A percentile compares a stretch with the other conserved stretches of the same genome.
Evolutionary conservation across 2,329 filamentous ascomycete genomes (phyloP).

Genomic region (Hypoxylon sp.): DNA sequence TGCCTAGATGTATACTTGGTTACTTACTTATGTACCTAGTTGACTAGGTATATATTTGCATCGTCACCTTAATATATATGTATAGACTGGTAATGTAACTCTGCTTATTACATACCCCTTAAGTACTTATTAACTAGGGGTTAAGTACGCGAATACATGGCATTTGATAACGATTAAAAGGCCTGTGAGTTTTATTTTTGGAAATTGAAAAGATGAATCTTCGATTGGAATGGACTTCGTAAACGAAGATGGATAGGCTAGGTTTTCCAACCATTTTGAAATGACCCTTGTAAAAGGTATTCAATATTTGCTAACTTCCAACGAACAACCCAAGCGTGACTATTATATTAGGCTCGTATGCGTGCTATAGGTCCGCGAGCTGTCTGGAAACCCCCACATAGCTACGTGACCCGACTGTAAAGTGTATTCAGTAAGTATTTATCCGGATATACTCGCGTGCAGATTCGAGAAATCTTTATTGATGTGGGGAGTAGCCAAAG

Average conservation of each 20-base stretch:
- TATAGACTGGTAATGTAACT: constrained; percentile 18
- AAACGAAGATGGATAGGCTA: constrained; percentile 10
- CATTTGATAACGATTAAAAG: background rate
- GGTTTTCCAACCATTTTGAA: constrained; percentile 2
- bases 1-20: background rate
- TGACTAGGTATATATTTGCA: background rate
- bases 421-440: constrained; percentile 27
- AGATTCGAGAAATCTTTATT: constrained; percentile 19
- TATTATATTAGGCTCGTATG: constrained; percentile 16
- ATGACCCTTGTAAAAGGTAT: constrained; percentile 31
- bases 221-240: constrained; percentile 21
- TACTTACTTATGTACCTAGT: background rate
- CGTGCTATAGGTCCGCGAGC: constrained; percentile 26
- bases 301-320: constrained; percentile 18
- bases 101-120: constrained; percentile 7
- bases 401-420: constrained; percentile 18
- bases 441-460: constrained; percentile 38
- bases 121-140: background rate
- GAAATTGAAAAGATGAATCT: constrained; percentile 15
- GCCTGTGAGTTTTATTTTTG: constrained; percentile 18
- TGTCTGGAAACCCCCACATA: constrained; percentile 30
- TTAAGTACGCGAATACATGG: background rate
- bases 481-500: constrained; percentile 6
- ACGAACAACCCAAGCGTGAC: constrained; percentile 19
- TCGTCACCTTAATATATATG: background rate